Percentiles rank a stretch among this genome's conserved stretches.
phyloP scores from a whole-genome alignment of 208 protist genomes.

The Dictyostelium gargantuum region DNA sequence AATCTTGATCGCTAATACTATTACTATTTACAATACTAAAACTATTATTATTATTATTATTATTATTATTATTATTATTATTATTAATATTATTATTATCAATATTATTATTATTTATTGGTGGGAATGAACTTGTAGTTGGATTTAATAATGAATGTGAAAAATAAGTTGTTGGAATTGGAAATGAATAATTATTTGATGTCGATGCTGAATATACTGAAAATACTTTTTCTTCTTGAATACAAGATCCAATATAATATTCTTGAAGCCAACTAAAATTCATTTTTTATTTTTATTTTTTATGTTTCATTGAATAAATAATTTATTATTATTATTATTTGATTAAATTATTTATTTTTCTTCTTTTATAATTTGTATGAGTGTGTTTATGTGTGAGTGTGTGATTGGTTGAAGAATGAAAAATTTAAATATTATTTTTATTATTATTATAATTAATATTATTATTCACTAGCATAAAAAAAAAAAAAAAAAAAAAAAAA shows the following conservation, averaged over 20 bases:
- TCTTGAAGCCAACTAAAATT: slow-evolving; percentile 36
- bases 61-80: neutral
- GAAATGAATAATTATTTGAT: neutral
- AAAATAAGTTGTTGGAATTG: neutral
- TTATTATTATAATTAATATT: no score
- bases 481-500: no score
- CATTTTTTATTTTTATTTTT: neutral
- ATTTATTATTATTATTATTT: no score
- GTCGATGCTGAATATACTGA: neutral
- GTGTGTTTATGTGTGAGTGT: no score
- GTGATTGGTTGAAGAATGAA: no score
- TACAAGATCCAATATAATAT: neutral
- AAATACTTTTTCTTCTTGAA: slow-evolving; percentile 59
- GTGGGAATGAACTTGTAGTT: neutral
- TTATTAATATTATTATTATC: neutral
- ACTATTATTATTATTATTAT: neutral
- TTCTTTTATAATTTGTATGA: no score
- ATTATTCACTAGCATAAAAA: no score
- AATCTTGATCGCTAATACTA: neutral
- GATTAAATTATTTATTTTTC: no score
- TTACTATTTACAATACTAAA: neutral
- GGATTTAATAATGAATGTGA: neutral
- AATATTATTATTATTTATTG: neutral
- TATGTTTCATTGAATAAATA: no score
- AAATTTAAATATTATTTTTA: no score